Conservation (phyloP, 2,329 filamentous ascomycete species). For the Hawksworthiomyces lignivorus region DNA sequence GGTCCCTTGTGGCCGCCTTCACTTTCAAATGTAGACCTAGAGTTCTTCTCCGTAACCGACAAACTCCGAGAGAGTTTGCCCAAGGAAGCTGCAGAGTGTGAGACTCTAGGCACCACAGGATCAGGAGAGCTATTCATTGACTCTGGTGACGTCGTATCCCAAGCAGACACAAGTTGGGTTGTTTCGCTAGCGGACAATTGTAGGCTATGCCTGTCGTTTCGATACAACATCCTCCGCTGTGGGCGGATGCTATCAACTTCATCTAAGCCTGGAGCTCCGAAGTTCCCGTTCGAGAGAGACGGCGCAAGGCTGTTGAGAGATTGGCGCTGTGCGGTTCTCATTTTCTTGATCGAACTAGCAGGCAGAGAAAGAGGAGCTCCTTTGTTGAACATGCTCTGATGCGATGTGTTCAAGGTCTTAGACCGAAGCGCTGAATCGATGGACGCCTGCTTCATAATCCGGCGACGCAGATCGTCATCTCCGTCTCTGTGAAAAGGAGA, state of each 20-base stretch:
- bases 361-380: no score
- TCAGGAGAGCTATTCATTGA: background rate
- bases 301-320: background rate
- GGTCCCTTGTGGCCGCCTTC: background rate
- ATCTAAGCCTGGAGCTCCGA: background rate
- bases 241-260: background rate
- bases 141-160: constrained; percentile 1
- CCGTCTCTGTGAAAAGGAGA: background rate
- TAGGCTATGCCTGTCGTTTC: background rate
- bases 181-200: background rate
- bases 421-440: constrained; percentile 11
- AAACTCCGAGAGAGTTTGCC: no score
- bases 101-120: background rate
- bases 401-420: constrained; percentile 16
- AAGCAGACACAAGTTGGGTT: background rate
- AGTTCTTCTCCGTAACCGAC: no score
- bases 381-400: background rate
- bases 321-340: background rate
- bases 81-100: no score
- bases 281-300: background rate
- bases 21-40: no score
- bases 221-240: background rate
- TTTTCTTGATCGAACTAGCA: no score
- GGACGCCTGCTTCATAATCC: constrained; percentile 14
- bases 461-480: constrained; percentile 2